Percentiles rank a stretch among this genome's conserved stretches.
These are phyloP conservation scores for Termitomyces sp. DNA, from an alignment of 768 basidiomycete species.

Conservation along the genomic window DNA sequence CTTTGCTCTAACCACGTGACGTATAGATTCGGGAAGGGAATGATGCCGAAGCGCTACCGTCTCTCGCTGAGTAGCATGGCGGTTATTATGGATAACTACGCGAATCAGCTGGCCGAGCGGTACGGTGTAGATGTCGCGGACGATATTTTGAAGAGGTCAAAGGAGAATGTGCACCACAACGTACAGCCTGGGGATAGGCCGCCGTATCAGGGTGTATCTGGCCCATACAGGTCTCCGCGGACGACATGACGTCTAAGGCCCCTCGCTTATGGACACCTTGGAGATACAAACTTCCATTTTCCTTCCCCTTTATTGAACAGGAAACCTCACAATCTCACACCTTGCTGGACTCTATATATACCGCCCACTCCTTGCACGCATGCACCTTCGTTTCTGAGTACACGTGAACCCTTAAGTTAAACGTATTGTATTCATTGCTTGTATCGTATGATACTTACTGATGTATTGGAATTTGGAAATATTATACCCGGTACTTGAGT, in stretches of 20 bases:
- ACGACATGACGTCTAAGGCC: slow-evolving; percentile 17
- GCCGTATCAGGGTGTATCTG: slow-evolving; percentile 10
- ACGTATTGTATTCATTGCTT: neutral
- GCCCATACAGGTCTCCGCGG: slow-evolving; percentile 8
- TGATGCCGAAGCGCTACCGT: slow-evolving; percentile 82
- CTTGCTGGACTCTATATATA: neutral
- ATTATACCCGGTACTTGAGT: neutral
- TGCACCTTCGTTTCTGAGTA: neutral
- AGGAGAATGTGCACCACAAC: slow-evolving; percentile 31
- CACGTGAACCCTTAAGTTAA: neutral
- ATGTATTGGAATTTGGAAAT: neutral
- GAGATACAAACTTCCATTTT: neutral
- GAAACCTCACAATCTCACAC: neutral
- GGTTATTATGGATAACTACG: slow-evolving; percentile 80
- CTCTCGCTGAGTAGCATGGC: slow-evolving; percentile 66
- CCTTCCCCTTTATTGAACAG: neutral
- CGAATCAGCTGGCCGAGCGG: slow-evolving; percentile 62
- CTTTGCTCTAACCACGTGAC: slow-evolving; percentile 80
- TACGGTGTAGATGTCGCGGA: slow-evolving; percentile 56
- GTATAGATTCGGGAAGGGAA: slow-evolving; percentile 82
- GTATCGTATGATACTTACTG: neutral
- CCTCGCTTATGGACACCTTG: neutral
- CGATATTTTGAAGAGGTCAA: slow-evolving; percentile 46
- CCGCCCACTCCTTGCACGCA: neutral
- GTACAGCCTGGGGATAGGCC: slow-evolving; percentile 14